A percentile compares a stretch with the other conserved stretches of the same genome.
Conservation (phyloP, 2,329 filamentous ascomycete genomes). For the Chrysoporthe austroafricana region DNA sequence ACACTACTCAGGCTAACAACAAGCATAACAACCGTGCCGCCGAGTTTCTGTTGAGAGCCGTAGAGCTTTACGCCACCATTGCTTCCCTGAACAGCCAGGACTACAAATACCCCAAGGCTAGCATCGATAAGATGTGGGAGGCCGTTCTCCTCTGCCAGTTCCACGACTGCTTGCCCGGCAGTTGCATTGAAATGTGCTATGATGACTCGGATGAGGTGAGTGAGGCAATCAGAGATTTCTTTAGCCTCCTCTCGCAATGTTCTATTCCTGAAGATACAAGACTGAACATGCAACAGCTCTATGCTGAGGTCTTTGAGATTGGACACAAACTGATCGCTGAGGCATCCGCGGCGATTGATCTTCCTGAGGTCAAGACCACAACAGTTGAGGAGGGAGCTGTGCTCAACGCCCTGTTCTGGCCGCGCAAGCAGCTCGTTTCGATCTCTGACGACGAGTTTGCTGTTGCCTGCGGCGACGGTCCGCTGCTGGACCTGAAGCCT, state of each 20-base stretch:
- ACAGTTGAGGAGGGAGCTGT: conserved; percentile 59
- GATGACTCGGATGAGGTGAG: conserved; percentile 84
- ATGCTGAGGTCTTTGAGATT: conserved; percentile 78
- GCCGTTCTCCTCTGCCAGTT: conserved; percentile 90
- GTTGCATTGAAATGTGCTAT: conserved; percentile 97
- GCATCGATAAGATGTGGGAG: conserved; percentile 98
- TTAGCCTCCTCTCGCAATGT: background rate
- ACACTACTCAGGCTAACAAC: conserved; percentile 97
- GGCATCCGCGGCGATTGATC: conserved; percentile 68
- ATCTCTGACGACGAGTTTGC: conserved; percentile 58
- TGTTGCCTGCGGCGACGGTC: conserved; percentile 61
- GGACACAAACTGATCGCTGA: conserved; percentile 74
- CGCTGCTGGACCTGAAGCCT: conserved; percentile 53
- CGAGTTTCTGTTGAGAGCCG: conserved; percentile 82
- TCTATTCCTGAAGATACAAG: conserved; percentile 32
- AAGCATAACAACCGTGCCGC: conserved; percentile 90
- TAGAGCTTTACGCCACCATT: conserved; percentile 86
- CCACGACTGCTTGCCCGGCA: conserved; percentile 95
- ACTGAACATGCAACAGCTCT: conserved; percentile 56
- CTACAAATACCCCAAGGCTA: conserved; percentile 90
- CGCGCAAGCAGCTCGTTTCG: conserved; percentile 73
- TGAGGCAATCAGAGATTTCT: conserved; percentile 5
- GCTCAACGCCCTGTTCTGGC: conserved; percentile 88
- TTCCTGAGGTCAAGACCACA: conserved; percentile 50
- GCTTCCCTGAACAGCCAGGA: conserved; percentile 72